Percentiles rank a stretch among this genome's conserved stretches.
Conservation (phyloP, 371 early-diverging fungal species). For the Umbelopsis sp. region DNA sequence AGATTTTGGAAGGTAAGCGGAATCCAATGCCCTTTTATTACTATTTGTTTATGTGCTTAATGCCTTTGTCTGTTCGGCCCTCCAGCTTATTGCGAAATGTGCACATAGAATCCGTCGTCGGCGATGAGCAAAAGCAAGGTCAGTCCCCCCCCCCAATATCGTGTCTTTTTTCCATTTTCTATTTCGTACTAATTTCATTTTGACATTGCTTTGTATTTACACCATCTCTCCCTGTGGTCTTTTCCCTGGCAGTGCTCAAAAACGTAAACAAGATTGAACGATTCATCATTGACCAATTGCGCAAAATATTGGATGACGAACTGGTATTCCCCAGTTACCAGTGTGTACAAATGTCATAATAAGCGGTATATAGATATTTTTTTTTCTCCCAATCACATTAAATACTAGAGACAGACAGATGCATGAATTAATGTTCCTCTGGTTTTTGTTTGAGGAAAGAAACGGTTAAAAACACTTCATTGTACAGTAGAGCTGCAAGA, state of each 20-base stretch:
- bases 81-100: conserved; percentile 74
- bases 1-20: conserved; percentile 13
- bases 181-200: not conserved
- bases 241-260: conserved; percentile 66
- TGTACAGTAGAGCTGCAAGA: too few relatives aligned
- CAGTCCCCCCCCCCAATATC: conserved; percentile 18
- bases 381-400: not conserved
- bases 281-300: conserved; percentile 89
- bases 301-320: conserved; percentile 86
- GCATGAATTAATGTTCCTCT: too few relatives aligned
- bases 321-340: conserved; percentile 90
- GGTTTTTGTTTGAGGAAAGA: too few relatives aligned
- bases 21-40: not conserved
- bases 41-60: conserved; percentile 2
- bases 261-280: conserved; percentile 92
- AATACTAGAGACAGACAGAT: not conserved
- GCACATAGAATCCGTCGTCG: conserved; percentile 87
- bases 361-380: too few relatives aligned
- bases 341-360: conserved; percentile 30
- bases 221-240: not conserved
- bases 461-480: too few relatives aligned
- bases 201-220: too few relatives aligned
- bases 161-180: not conserved
- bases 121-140: conserved; percentile 88
- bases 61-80: not conserved